A percentile compares a stretch with the other conserved stretches of the same genome.
Conservation (phyloP, 108 stramenopile species). For the Cyclotella distinguenda region DNA sequence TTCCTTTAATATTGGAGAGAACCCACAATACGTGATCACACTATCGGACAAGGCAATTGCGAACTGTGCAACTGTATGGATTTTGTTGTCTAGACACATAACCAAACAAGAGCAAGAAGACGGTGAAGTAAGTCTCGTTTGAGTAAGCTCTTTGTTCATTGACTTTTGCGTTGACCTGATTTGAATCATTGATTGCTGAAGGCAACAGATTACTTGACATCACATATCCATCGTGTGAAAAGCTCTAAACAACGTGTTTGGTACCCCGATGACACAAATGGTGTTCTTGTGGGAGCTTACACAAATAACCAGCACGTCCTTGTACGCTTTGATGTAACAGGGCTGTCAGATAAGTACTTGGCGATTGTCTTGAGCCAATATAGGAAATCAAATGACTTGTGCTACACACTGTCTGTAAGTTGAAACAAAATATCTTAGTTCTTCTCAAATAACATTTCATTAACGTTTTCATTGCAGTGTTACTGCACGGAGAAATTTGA, state of each 20-base stretch:
- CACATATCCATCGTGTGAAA: slow-evolving; percentile 63
- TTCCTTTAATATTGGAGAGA: slow-evolving; percentile 72
- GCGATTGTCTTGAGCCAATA: slow-evolving; percentile 75
- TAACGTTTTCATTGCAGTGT: slow-evolving; percentile 10
- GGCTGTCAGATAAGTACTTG: slow-evolving; percentile 53
- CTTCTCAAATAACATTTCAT: background rate
- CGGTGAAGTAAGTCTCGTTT: slow-evolving; percentile 41
- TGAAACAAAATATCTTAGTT: background rate
- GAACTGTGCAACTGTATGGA: slow-evolving; percentile 64
- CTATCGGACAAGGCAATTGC: slow-evolving; percentile 58
- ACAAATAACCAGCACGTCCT: slow-evolving; percentile 79
- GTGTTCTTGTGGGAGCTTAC: slow-evolving; percentile 64
- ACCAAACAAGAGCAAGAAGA: slow-evolving; percentile 81
- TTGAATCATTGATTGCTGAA: too few species aligned
- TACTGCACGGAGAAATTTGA: slow-evolving; percentile 69
- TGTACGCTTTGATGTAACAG: slow-evolving; percentile 62
- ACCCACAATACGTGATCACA: slow-evolving; percentile 72
- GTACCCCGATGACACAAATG: slow-evolving; percentile 53
- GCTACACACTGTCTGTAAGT: slow-evolving; percentile 62
- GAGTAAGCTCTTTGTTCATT: slow-evolving; percentile 1
- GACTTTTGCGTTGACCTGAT: too few species aligned
- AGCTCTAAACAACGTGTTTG: slow-evolving; percentile 49
- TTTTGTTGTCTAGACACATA: slow-evolving; percentile 74
- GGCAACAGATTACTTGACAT: slow-evolving; percentile 62
- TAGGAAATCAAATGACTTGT: slow-evolving; percentile 62